phyloP scores from a whole-genome alignment of 306 rosid species.

The Biancaea sappan region DNA sequence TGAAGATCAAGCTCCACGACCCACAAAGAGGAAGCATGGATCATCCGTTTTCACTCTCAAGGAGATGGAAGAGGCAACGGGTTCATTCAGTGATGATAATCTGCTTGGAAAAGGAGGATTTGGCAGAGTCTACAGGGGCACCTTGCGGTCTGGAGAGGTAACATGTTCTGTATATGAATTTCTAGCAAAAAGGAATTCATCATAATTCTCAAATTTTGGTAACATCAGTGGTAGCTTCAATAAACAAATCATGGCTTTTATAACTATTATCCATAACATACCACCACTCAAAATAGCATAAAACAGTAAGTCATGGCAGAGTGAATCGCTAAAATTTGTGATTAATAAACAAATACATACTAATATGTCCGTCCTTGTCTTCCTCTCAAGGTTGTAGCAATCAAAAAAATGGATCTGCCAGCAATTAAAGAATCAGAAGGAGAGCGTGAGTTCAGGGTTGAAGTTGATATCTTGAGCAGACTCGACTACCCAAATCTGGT shows the following conservation, averaged over 20 bases:
- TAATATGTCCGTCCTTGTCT: slow-evolving; percentile 9
- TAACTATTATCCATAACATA: background rate
- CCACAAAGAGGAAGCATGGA: slow-evolving; percentile 61
- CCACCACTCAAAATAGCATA: slow-evolving; percentile 3
- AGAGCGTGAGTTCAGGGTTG: slow-evolving; percentile 79
- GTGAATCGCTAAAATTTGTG: background rate
- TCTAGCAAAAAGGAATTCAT: slow-evolving; percentile 2
- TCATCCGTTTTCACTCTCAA: slow-evolving; percentile 76
- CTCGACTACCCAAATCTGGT: slow-evolving; percentile 84
- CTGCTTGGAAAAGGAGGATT: slow-evolving; percentile 93
- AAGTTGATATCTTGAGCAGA: slow-evolving; percentile 84
- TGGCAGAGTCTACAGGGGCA: slow-evolving; percentile 77
- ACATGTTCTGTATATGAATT: background rate
- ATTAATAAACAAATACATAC: background rate
- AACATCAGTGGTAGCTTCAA: slow-evolving; percentile 1
- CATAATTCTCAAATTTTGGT: background rate
- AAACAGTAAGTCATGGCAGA: background rate
- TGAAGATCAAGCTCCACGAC: slow-evolving; percentile 61
- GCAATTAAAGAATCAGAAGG: slow-evolving; percentile 78
- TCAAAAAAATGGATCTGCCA: slow-evolving; percentile 87
- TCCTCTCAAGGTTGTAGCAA: slow-evolving; percentile 69
- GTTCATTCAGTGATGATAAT: slow-evolving; percentile 77
- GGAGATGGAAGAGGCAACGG: slow-evolving; percentile 90
- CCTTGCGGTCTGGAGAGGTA: slow-evolving; percentile 81
- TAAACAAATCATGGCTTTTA: background rate